Evolutionary conservation across 2,329 filamentous ascomycete species (phyloP), one percentile per base, ranked within the genome.

Genomic region (Purpureocillium lavendulum): DNA sequence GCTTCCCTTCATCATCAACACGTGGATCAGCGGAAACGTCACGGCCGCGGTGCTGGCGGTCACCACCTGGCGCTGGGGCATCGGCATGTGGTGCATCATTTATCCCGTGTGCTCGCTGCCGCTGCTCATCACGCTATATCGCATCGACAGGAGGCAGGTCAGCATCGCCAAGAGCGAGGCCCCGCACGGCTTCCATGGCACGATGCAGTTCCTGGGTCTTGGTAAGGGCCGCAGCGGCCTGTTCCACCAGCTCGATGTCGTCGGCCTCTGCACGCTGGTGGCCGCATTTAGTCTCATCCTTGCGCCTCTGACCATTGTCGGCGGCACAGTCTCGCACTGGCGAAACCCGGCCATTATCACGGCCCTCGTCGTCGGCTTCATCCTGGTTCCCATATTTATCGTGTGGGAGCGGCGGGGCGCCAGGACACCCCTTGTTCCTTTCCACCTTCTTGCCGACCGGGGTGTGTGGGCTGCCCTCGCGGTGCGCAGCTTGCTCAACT

Each of bases 51-150:
- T 80, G 1, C 50, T 80, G 15, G 48, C 41, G 0, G 53, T 51
- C 2, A 73, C 72, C 0, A 69, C 62, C 2, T 82, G 78, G 78
- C 59, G 68, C 42, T 81, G 76, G 75, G 78, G 77, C 12, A 66
- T 78, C 17, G 77, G 76, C 45, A 81, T 82, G 75, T 82, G 73
- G 66, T 67, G 65, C 35, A 71, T 81, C 45, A 75, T 80, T 36
- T 80, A 75, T 49, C 71, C 77, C 1, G 60, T 75, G 7, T 71
- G 69, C 40, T 65, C 71, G 0, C 43, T 79, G 4, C 76, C 78
- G 2, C 61, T 82, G 1, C 57, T 81, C 14, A 45, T 62, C 1
- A 66, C 68, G 0, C 60, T 64, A 1, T 57, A 59, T 36, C 48
- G 49, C 4, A 50, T 64, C 10, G 58, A 60, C n/a, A 50, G 52